These are phyloP conservation scores for Backusella sp. DNA, from an alignment of 192 early-diverging fungal species.

Conservation along the genomic window DNA sequence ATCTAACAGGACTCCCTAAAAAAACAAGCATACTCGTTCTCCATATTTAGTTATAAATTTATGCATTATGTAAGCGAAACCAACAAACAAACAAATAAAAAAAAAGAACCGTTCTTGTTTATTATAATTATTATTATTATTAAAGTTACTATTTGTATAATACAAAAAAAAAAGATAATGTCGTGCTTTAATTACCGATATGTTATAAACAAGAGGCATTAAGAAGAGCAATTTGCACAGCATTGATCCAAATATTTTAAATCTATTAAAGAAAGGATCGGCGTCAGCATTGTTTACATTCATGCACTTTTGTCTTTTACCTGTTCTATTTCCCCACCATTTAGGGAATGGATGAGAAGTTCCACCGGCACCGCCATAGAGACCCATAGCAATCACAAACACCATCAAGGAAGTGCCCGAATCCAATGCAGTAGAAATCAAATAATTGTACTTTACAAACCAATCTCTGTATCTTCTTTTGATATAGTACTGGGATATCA, in stretches of 20 bases:
- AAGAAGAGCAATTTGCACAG: conserved; percentile 16
- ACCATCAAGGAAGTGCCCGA: conserved; percentile 40
- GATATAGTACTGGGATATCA: conserved; percentile 44
- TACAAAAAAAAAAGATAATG: no score
- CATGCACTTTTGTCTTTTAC: neutral
- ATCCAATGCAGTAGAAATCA: conserved; percentile 57
- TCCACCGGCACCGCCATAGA: conserved; percentile 21
- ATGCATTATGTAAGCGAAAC: no score
- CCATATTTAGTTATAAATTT: no score
- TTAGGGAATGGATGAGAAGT: conserved; percentile 25
- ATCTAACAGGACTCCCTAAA: neutral
- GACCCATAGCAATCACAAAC: conserved; percentile 26
- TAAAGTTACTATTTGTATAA: no score
- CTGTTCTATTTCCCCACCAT: conserved; percentile 32
- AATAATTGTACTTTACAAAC: conserved; percentile 54
- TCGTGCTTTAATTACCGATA: neutral
- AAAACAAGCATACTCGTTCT: neutral
- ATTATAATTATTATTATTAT: no score
- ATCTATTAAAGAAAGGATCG: neutral
- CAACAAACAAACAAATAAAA: no score
- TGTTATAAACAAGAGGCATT: neutral
- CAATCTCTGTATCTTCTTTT: conserved; percentile 38
- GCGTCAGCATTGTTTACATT: no score
- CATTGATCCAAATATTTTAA: conserved; percentile 20
- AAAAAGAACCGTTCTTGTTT: no score